Evolutionary conservation across 106 monocot species (phyloP).

Genomic region (Xerophyta viscosa): DNA sequence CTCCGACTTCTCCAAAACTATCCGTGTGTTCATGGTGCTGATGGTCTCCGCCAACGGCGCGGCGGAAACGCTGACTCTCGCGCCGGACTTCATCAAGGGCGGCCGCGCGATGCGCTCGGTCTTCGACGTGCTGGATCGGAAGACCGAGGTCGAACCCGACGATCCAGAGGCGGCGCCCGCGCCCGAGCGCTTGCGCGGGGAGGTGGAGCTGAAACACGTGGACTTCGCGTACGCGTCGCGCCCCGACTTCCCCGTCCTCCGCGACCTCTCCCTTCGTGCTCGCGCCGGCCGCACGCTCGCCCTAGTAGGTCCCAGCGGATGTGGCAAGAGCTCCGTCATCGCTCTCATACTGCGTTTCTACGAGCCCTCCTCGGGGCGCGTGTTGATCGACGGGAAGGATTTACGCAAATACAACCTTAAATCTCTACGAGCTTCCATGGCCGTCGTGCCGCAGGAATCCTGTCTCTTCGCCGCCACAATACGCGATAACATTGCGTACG

Average conservation of each 20-base stretch:
- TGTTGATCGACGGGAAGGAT: slow-evolving; percentile 81
- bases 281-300: slow-evolving; percentile 80
- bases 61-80: slow-evolving; percentile 88
- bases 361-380: slow-evolving; percentile 76
- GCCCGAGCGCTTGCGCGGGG: slow-evolving; percentile 75
- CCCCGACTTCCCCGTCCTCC: slow-evolving; percentile 65
- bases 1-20: slow-evolving; percentile 96
- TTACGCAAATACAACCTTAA: slow-evolving; percentile 76
- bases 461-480: slow-evolving; percentile 77
- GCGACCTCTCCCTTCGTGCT: slow-evolving; percentile 67
- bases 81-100: slow-evolving; percentile 93
- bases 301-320: slow-evolving; percentile 86
- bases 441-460: slow-evolving; percentile 86
- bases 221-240: slow-evolving; percentile 87
- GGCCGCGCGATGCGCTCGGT: slow-evolving; percentile 88
- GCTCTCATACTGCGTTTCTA: slow-evolving; percentile 80
- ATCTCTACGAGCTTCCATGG: slow-evolving; percentile 45
- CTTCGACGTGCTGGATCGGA: slow-evolving; percentile 75
- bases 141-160: slow-evolving; percentile 88
- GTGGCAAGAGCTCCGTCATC: slow-evolving; percentile 91
- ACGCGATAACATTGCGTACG: slow-evolving; percentile 88
- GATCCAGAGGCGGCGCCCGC: slow-evolving; percentile 48
- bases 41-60: slow-evolving; percentile 99
- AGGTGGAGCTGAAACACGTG: slow-evolving; percentile 83
- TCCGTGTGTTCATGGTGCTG: slow-evolving; percentile 97